These are phyloP conservation scores for Cystofilobasidium macerans DNA, from an alignment of 768 basidiomycete genomes.

Conservation along the genomic window DNA sequence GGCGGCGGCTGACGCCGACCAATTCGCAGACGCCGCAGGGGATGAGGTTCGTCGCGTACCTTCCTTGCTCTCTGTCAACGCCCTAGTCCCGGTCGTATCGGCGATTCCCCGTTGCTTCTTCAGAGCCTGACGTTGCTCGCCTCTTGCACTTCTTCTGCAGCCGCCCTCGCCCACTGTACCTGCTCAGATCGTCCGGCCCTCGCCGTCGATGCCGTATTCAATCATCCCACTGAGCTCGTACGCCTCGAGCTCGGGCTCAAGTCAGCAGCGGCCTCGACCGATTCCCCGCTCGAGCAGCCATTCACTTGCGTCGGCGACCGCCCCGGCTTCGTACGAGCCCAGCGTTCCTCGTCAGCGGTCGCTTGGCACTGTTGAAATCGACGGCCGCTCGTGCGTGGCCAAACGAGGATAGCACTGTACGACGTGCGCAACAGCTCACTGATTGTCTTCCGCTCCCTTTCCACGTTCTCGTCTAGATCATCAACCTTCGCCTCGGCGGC, in stretches of 20 bases:
- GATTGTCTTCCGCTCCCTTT: background rate
- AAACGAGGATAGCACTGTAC: too few relatives aligned
- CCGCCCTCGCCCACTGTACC: background rate
- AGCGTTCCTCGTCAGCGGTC: background rate
- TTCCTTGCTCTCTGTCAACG: too few relatives aligned
- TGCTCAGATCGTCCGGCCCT: background rate
- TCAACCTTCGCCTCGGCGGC: slow-evolving; percentile 56
- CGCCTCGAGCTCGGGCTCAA: background rate
- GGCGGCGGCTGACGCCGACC: too few relatives aligned
- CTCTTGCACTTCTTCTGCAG: background rate
- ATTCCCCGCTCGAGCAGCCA: background rate
- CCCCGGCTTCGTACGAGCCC: background rate
- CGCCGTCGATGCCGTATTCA: background rate
- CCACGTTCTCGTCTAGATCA: background rate
- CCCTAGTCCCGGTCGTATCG: too few relatives aligned
- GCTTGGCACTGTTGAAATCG: background rate
- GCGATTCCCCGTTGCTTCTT: too few relatives aligned
- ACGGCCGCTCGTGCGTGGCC: too few relatives aligned
- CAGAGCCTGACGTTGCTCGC: too few relatives aligned
- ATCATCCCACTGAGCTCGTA: background rate
- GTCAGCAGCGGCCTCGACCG: background rate
- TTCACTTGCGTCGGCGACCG: background rate
- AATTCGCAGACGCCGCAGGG: too few relatives aligned
- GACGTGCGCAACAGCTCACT: too few relatives aligned
- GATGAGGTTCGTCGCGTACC: too few relatives aligned